Evolutionary conservation across 441 rosid species (phyloP).

Genomic region (Populus hybrid): DNA sequence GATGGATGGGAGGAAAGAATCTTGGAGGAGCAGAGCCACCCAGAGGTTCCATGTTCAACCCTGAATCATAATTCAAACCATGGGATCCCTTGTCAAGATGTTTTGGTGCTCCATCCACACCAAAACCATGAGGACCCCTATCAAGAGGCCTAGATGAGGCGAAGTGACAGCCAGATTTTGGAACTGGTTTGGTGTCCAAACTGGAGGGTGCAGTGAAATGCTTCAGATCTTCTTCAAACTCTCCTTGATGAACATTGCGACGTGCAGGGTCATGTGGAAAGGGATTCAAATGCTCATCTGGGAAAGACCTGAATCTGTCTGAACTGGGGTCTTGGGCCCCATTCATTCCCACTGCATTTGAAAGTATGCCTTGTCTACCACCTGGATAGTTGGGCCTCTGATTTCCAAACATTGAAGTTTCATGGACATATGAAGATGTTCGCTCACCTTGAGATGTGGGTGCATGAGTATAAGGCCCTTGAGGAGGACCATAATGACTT

Average conservation of each 20-base stretch:
- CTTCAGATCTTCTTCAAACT: slow-evolving; percentile 47
- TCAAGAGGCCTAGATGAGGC: slow-evolving; percentile 43
- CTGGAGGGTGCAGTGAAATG: slow-evolving; percentile 40
- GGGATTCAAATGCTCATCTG: slow-evolving; percentile 34
- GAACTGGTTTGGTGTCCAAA: slow-evolving; percentile 34
- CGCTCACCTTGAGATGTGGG: slow-evolving; percentile 18
- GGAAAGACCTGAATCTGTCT: slow-evolving; percentile 37
- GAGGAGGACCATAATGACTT: slow-evolving; percentile 30
- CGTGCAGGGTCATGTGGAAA: slow-evolving; percentile 33
- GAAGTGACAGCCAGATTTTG: slow-evolving; percentile 34
- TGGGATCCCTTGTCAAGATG: slow-evolving; percentile 36
- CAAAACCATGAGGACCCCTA: slow-evolving; percentile 37
- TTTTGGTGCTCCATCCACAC: slow-evolving; percentile 31
- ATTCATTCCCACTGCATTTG: slow-evolving; percentile 34
- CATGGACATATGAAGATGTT: slow-evolving; percentile 22
- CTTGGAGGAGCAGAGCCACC: slow-evolving; percentile 41
- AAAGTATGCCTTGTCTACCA: slow-evolving; percentile 28
- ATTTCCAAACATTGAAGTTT: slow-evolving; percentile 25
- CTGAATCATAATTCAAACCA: slow-evolving; percentile 22
- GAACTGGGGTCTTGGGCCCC: slow-evolving; percentile 32
- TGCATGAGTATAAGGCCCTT: slow-evolving; percentile 31
- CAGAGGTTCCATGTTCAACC: slow-evolving; percentile 29
- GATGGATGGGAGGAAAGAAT: slow-evolving; percentile 40
- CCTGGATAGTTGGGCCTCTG: slow-evolving; percentile 33
- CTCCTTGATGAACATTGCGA: slow-evolving; percentile 32